Evolutionary conservation across 495 filamentous ascomycete species (phyloP).

Genomic region (Neurospora terricola): DNA sequence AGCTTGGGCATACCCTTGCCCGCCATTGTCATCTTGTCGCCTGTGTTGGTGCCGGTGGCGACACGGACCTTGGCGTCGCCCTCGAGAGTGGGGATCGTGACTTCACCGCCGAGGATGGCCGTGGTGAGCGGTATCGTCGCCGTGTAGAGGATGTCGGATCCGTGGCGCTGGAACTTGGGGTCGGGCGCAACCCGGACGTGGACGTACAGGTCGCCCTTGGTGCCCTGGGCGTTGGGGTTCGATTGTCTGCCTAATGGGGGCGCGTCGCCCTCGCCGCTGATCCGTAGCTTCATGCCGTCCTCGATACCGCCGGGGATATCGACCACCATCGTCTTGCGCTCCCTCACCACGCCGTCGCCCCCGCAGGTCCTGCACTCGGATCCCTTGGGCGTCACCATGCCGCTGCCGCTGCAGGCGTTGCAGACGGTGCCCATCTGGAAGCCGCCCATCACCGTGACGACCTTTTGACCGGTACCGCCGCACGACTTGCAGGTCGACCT

Average conservation of each 20-base stretch:
- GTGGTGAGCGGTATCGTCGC: constrained; percentile 87
- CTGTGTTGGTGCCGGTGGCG: constrained; percentile 80
- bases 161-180: constrained; percentile 71
- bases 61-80: constrained; percentile 83
- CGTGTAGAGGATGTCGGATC: constrained; percentile 86
- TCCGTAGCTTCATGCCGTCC: constrained; percentile 82
- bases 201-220: constrained; percentile 79
- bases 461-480: constrained; percentile 73
- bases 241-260: constrained; percentile 58
- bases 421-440: constrained; percentile 95
- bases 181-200: constrained; percentile 75
- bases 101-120: constrained; percentile 81
- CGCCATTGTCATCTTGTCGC: constrained; percentile 74
- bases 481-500: constrained; percentile 66
- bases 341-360: constrained; percentile 69
- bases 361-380: constrained; percentile 68
- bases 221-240: constrained; percentile 45
- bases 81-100: constrained; percentile 81
- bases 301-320: constrained; percentile 93
- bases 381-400: constrained; percentile 59
- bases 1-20: constrained; percentile 92
- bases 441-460: constrained; percentile 81
- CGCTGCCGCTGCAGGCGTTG: constrained; percentile 64
- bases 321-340: constrained; percentile 67
- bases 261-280: constrained; percentile 77